These are phyloP conservation scores for Thymus quinquecostatus DNA, from an alignment of 257 asterid genomes.

Conservation along the genomic window DNA sequence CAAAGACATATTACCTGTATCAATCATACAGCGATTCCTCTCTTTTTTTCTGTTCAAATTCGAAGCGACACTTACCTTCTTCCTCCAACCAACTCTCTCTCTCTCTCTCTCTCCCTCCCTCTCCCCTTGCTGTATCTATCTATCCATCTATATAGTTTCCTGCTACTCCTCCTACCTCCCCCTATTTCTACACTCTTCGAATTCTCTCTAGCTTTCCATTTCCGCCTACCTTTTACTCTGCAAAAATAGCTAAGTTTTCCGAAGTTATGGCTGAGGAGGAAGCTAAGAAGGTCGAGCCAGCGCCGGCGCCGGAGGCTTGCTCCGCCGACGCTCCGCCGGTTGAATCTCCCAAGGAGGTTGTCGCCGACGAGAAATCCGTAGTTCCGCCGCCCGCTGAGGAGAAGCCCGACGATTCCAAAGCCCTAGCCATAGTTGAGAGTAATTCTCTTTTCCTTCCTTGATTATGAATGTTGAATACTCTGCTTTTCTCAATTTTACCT, in stretches of 20 bases:
- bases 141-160: slow-evolving; percentile 1
- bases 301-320: slow-evolving; percentile 37
- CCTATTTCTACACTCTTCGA: not conserved
- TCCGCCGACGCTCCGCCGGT: slow-evolving; percentile 25
- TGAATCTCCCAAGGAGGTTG: slow-evolving; percentile 58
- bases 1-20: slow-evolving; percentile 15
- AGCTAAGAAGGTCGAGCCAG: slow-evolving; percentile 51
- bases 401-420: slow-evolving; percentile 48
- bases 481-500: not conserved
- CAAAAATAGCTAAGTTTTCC: slow-evolving; percentile 47
- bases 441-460: slow-evolving; percentile 22
- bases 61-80: slow-evolving; percentile 43
- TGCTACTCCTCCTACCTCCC: not conserved
- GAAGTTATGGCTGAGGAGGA: slow-evolving; percentile 65
- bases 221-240: not conserved
- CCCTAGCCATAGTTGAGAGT: slow-evolving; percentile 49
- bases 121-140: not conserved
- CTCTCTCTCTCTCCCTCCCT: too few species aligned
- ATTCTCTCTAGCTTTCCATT: not conserved
- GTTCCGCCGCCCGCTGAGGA: slow-evolving; percentile 54
- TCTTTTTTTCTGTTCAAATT: not conserved
- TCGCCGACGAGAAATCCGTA: slow-evolving; percentile 66
- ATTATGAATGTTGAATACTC: not conserved
- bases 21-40: slow-evolving; percentile 25
- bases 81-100: slow-evolving; percentile 3